phyloP scores from a whole-genome alignment of 2,329 filamentous ascomycete species.

The Coniochaeta sp. region DNA sequence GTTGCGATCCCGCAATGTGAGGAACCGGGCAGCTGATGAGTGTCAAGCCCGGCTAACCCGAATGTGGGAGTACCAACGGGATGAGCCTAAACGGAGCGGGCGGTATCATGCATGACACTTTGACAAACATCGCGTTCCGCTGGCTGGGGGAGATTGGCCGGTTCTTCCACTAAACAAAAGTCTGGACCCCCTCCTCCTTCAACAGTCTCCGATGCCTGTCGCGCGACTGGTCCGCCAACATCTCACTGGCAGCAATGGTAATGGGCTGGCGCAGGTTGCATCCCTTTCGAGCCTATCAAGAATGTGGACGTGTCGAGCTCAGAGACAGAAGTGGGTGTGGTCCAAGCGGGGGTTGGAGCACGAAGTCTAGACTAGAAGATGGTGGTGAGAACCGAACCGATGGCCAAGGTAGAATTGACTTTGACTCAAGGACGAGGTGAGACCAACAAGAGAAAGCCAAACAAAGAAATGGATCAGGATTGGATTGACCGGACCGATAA shows the following conservation, averaged over 20 bases:
- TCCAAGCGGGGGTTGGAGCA: not conserved
- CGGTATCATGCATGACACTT: slow-evolving; percentile 14
- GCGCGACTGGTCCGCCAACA: not conserved
- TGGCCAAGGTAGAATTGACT: not conserved
- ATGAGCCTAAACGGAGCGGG: slow-evolving; percentile 22
- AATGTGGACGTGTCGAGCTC: not conserved
- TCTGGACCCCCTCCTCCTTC: not conserved
- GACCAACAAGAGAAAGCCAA: not conserved
- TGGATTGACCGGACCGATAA: not conserved
- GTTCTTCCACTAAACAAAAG: not conserved
- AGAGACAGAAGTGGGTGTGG: not conserved
- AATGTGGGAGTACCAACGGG: slow-evolving; percentile 11
- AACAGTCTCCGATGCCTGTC: not conserved
- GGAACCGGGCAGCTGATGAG: no score
- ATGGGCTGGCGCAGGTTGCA: not conserved
- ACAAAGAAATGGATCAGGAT: not conserved
- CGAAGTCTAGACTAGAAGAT: no score
- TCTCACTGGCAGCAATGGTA: not conserved
- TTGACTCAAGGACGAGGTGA: not conserved
- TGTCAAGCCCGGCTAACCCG: no score
- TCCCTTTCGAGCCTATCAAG: slow-evolving; percentile 1
- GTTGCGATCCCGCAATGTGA: no score
- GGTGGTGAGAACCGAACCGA: not conserved
- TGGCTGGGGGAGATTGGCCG: no score
- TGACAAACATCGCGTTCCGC: not conserved